Evolutionary conservation across 2,329 filamentous ascomycete species (phyloP).

Genomic region (Pseudogymnoascus pannorum): DNA sequence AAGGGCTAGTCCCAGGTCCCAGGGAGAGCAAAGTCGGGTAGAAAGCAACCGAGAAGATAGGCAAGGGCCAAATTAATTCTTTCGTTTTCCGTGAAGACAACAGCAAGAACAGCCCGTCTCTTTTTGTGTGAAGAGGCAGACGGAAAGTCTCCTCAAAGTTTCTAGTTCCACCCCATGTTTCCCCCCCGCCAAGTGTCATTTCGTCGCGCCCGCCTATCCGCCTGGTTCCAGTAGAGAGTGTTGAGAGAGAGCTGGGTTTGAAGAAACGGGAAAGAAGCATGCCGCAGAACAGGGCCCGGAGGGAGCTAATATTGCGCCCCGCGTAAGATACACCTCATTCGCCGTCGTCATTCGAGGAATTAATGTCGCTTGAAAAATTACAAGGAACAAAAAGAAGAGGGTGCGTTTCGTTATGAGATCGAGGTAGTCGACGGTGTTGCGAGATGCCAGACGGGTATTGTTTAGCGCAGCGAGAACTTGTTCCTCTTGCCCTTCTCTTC

Average conservation of each 20-base stretch:
- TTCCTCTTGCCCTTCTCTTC: conserved; percentile 99
- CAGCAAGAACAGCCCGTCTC: conserved; percentile 4
- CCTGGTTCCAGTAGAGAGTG: conserved; percentile 6
- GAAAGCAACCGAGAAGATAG: conserved; percentile 3
- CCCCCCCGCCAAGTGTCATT: neutral
- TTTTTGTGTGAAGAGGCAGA: neutral
- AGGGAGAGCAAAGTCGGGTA: neutral
- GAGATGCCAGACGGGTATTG: conserved; percentile 24
- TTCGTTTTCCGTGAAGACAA: conserved; percentile 7
- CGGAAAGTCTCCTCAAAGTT: neutral
- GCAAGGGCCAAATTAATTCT: conserved; percentile 7
- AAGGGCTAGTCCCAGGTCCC: neutral
- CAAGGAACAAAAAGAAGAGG: conserved; percentile 9
- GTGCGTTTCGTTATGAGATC: conserved; percentile 8
- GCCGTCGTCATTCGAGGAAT: conserved; percentile 9
- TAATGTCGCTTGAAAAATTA: conserved; percentile 10
- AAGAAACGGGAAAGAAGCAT: conserved; percentile 4
- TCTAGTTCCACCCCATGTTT: conserved; percentile 2
- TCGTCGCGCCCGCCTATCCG: conserved; percentile 4
- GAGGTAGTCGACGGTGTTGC: neutral
- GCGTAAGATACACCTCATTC: neutral
- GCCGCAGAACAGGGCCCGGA: conserved; percentile 4
- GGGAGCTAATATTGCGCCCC: neutral
- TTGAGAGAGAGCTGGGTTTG: neutral
- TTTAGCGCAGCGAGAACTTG: conserved; percentile 96